Conservation (phyloP, 108 stramenopile species). For the Chaetoceros tenuissimus region DNA sequence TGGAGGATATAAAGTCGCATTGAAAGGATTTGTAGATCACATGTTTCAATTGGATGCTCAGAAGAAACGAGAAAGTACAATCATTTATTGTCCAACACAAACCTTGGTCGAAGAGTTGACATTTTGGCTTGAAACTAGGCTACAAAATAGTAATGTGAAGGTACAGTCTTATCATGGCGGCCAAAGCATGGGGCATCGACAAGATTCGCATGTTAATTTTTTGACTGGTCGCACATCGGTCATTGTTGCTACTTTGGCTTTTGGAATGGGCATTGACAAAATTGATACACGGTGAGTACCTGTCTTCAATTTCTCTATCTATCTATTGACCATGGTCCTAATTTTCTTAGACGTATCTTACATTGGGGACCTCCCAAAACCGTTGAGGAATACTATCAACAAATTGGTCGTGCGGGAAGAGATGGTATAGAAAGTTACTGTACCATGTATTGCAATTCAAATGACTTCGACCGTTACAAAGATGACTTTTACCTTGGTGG, state of each 20-base stretch:
- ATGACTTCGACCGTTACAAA: conserved; percentile 62
- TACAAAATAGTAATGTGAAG: conserved; percentile 1
- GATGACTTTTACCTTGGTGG: conserved; percentile 65
- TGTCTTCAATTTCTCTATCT: too few species aligned
- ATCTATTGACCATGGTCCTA: conserved; percentile 39
- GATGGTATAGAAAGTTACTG: conserved; percentile 79
- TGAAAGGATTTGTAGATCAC: conserved; percentile 35
- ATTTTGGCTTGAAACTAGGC: conserved; percentile 16
- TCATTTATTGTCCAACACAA: conserved; percentile 70
- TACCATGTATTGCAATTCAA: conserved; percentile 43
- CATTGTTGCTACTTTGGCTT: conserved; percentile 93
- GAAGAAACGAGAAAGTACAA: conserved; percentile 31
- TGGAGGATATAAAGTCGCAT: conserved; percentile 26
- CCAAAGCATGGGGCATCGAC: conserved; percentile 37
- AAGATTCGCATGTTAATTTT: conserved; percentile 61
- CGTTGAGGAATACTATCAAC: conserved; percentile 94
- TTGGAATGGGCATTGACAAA: conserved; percentile 97
- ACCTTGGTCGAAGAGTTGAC: conserved; percentile 41
- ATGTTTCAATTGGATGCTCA: not conserved
- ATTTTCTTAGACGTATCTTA: conserved; percentile 80
- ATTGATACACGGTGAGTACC: conserved; percentile 19
- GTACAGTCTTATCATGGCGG: conserved; percentile 80
- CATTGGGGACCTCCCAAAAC: conserved; percentile 86
- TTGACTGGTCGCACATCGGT: conserved; percentile 64
- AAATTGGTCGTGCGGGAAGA: conserved; percentile 94